Evolutionary conservation across 495 filamentous ascomycete species (phyloP).

Genomic region (Tuber aestivum): DNA sequence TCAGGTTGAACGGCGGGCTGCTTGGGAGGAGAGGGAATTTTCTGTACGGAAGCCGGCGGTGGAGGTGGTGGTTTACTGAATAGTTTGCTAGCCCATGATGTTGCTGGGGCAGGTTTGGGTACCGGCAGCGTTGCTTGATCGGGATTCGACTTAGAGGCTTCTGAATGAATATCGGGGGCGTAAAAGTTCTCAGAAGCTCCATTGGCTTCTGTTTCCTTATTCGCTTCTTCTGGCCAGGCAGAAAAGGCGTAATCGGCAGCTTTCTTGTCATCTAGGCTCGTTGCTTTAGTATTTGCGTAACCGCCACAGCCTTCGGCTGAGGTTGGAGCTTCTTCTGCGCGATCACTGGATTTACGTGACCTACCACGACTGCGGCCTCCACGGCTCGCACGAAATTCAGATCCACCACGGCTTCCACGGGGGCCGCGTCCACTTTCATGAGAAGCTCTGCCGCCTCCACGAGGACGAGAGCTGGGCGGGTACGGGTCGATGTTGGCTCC

Average conservation of each 20-base stretch:
- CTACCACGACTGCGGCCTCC: constrained; percentile 59
- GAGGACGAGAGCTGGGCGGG: constrained; percentile 46
- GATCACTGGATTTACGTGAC: constrained; percentile 41
- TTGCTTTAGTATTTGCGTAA: constrained; percentile 35
- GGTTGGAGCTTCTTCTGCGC: constrained; percentile 35
- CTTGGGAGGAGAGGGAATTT: constrained; percentile 34
- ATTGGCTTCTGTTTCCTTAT: constrained; percentile 25
- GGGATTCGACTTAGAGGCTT: constrained; percentile 41
- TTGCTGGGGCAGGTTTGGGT: constrained; percentile 33
- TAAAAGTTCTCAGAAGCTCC: constrained; percentile 17
- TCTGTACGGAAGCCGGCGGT: constrained; percentile 39
- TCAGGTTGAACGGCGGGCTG: constrained; percentile 36
- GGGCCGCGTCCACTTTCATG: constrained; percentile 57
- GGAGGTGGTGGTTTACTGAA: constrained; percentile 44
- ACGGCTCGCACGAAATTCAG: constrained; percentile 58
- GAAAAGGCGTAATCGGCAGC: background rate
- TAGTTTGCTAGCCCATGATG: constrained; percentile 44
- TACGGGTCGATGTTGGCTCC: constrained; percentile 48
- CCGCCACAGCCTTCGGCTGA: constrained; percentile 42
- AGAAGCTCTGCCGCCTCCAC: constrained; percentile 23
- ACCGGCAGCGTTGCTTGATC: constrained; percentile 37
- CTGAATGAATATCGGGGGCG: constrained; percentile 17
- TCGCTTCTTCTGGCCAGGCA: constrained; percentile 29
- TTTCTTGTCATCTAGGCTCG: constrained; percentile 38
- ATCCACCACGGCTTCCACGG: constrained; percentile 57